Base-by-base conservation (phyloP, 352 stramenopile genomes). In the Globisporangium nagaii region DNA sequence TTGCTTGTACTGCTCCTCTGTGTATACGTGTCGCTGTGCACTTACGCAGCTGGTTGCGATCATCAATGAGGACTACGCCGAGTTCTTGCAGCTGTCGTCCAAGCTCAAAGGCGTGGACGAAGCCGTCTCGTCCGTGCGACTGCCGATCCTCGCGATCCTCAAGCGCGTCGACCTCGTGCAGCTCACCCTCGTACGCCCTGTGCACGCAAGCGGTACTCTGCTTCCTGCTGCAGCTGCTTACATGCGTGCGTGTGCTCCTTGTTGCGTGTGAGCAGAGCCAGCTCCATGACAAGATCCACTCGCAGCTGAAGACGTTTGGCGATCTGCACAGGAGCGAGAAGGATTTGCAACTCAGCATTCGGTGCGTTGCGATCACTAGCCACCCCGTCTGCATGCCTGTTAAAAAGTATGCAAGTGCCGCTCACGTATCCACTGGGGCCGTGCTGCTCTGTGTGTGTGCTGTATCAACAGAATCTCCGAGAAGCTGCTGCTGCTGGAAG, bases 21-120 rank as follows among this genome's bases (percentile, higher is more conserved):
- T 32, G 6, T 22, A 10, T 52, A n/a, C n/a, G n/a, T n/a, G n/a
- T n/a, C n/a, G n/a, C n/a, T n/a, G n/a, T n/a, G n/a, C n/a, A n/a
- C n/a, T n/a, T n/a, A n/a, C n/a, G n/a, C n/a, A 87, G 70, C 73
- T 95, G 28, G 85, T 95, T 13, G 75, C 81, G 37, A 93, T 95
- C 62, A 95, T 95, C 69, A 91, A 95, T 52, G 72, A 92, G 35
- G 85, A 95, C 65, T 95, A 95, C 55, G 72, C 81, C 43, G 85
- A 95, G 70, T 95, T 95, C 53, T 68, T 95, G 37, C 85, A 95
- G 70, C 77, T 95, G 43, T 95, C 85, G 36, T 87, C 82, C 42
- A 88, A 84, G 62, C 73, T 95, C 27, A 91, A 92, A 58, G 85
- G 81, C 20, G 83, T 95, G 27, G 84, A 95, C 48, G 85, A 90